phyloP scores from a whole-genome alignment of 192 early-diverging fungal genomes.

The Physocladia obscura region DNA sequence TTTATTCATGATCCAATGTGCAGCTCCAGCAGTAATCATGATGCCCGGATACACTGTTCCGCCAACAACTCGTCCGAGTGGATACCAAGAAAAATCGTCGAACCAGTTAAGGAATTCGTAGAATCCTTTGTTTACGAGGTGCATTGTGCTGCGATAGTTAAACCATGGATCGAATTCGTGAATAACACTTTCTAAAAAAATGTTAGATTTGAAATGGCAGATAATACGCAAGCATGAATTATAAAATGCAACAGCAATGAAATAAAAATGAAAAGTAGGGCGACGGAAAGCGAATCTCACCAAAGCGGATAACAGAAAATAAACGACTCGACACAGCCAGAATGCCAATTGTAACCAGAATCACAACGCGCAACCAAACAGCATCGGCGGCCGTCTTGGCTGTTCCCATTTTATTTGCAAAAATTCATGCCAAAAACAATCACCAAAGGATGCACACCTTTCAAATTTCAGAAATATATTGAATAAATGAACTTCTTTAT shows the following conservation, averaged over 20 bases:
- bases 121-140: conserved; percentile 88
- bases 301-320: conserved; percentile 95
- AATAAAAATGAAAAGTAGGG: background rate
- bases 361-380: conserved; percentile 73
- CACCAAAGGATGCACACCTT: no score
- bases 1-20: conserved; percentile 90
- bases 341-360: conserved; percentile 83
- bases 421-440: no score
- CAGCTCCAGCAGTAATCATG: conserved; percentile 95
- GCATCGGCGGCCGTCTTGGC: conserved; percentile 14
- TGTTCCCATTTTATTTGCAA: no score
- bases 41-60: conserved; percentile 99
- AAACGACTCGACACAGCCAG: conserved; percentile 88
- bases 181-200: conserved; percentile 82
- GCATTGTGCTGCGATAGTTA: conserved; percentile 94
- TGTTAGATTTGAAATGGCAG: no score
- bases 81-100: conserved; percentile 98
- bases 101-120: conserved; percentile 99
- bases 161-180: conserved; percentile 99
- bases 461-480: no score
- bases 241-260: background rate
- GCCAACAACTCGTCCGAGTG: conserved; percentile 96
- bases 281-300: conserved; percentile 24
- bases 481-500: no score
- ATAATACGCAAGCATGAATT: background rate